Evolutionary conservation across 768 basidiomycete genomes (phyloP), one percentile per base, ranked within the genome.

Genomic region (Tubosaeta sp.): DNA sequence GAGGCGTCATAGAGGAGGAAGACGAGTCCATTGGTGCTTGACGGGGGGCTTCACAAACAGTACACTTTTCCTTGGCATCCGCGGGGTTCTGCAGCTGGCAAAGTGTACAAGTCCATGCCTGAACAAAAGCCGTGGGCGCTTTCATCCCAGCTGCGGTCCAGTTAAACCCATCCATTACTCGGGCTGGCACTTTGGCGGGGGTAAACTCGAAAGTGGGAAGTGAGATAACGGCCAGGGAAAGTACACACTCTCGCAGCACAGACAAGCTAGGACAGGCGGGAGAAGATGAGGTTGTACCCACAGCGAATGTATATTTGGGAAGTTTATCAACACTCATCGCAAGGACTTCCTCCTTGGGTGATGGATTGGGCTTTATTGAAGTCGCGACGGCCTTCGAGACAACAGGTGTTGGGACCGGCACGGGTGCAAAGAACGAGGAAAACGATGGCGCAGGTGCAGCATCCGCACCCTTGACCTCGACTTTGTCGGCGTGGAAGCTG

Each of bases 141-240:
- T 78, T 83, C 48, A 79, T 63, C 4, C 83, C 85, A 1, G 82
- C 82, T 10, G 81, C 82, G 2, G 75, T 71, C 78, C 81, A 87
- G 58, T 86, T 72, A 57, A 86, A 87, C 29, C 71, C 71, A 36
- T 72, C 69, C 35, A 66, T 57, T 3, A 61, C 49, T 3, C 65
- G 49, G 14, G 53, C 47, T 11, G 67, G 49, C n/a, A 52, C 41
- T 35, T 59, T 45, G 48, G 41, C 41, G 12, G 45, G 49, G n/a
- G 49, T 48, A 55, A 77, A 70, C 34, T 73, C 64, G 50, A 65
- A 79, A 5, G 51, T 62, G 4, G 85, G 84, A 10, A 88, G 72
- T 12, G 73, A 73, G 1, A 69, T 59, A 31, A 61, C 53, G 11
- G 76, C 66, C 24, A 76, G 53, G 14, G 66, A 58, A 56, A 71